phyloP scores from a whole-genome alignment of 2,329 filamentous ascomycete species.

The Albophoma yamanashiensis region DNA sequence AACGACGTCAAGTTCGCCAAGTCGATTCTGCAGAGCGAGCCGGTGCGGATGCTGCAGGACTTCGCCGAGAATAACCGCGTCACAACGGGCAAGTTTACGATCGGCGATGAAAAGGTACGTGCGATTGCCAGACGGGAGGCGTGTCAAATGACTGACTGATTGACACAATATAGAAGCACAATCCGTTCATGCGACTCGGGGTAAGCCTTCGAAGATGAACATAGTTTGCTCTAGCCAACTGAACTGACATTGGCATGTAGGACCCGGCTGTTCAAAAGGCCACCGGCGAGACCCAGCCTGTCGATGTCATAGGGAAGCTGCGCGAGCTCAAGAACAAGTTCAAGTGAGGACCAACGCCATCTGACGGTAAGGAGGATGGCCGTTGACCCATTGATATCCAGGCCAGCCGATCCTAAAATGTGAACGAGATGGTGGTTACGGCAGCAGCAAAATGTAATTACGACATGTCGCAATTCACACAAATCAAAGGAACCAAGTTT shows the following conservation, averaged over 20 bases:
- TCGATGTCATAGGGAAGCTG: slow-evolving; percentile 76
- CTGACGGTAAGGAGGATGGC: not conserved
- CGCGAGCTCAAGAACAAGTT: slow-evolving; percentile 85
- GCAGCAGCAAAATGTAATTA: not conserved
- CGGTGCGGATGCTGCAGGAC: slow-evolving; percentile 64
- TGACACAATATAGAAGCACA: slow-evolving; percentile 55
- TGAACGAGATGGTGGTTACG: not conserved
- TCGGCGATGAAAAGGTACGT: slow-evolving; percentile 85
- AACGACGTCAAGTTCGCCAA: slow-evolving; percentile 82
- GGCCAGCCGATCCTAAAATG: slow-evolving; percentile 15
- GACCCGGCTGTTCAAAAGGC: slow-evolving; percentile 77
- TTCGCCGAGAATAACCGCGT: slow-evolving; percentile 74
- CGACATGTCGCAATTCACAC: not conserved
- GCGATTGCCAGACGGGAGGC: not conserved
- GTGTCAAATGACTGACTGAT: not conserved
- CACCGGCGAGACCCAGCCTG: slow-evolving; percentile 68
- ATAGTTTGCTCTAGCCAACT: not conserved
- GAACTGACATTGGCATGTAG: slow-evolving; percentile 23
- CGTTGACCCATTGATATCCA: slow-evolving; percentile 5
- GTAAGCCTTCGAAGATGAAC: slow-evolving; percentile 33
- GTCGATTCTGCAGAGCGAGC: slow-evolving; percentile 62
- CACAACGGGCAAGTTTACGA: slow-evolving; percentile 93
- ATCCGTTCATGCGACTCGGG: slow-evolving; percentile 88
- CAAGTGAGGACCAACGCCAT: slow-evolving; percentile 33
- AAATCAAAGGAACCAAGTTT: not conserved